These are phyloP conservation scores for Amylostereum areolatum DNA, from an alignment of 1,284 basidiomycete species.

Conservation along the genomic window DNA sequence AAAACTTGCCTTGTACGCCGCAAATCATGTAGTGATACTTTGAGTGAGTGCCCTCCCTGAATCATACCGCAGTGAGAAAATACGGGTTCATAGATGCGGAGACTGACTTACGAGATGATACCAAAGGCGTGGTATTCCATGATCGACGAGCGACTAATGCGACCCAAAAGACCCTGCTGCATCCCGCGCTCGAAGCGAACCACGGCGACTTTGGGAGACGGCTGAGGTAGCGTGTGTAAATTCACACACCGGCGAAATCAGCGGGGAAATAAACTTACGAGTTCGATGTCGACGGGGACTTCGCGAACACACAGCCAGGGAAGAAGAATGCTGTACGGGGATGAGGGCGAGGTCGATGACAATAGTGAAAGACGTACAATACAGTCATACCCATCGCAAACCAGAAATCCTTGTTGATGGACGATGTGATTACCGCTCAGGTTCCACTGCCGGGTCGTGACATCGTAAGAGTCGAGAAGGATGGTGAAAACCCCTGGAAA, in stretches of 20 bases:
- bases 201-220: slow-evolving; percentile 54
- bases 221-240: slow-evolving; percentile 25
- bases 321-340: slow-evolving; percentile 45
- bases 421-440: slow-evolving; percentile 47
- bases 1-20: slow-evolving; percentile 57
- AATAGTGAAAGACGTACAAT: slow-evolving; percentile 41
- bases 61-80: slow-evolving; percentile 11
- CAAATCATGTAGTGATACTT: slow-evolving; percentile 74
- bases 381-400: slow-evolving; percentile 66
- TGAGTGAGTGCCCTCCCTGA: slow-evolving; percentile 60
- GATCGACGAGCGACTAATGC: slow-evolving; percentile 48
- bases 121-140: slow-evolving; percentile 64
- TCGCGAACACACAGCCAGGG: slow-evolving; percentile 74
- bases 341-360: background rate
- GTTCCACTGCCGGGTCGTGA: slow-evolving; percentile 47
- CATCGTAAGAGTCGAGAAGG: slow-evolving; percentile 54
- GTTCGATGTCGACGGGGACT: slow-evolving; percentile 68
- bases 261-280: slow-evolving; percentile 38
- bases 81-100: slow-evolving; percentile 1
- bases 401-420: slow-evolving; percentile 71
- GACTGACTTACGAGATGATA: slow-evolving; percentile 41
- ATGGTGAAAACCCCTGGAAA: slow-evolving; percentile 59
- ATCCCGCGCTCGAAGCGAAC: slow-evolving; percentile 57
- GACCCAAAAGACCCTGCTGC: slow-evolving; percentile 56
- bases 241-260: background rate